A percentile compares a stretch with the other conserved stretches of the same genome.
These are phyloP conservation scores for Juncus effusus DNA, from an alignment of 176 grass and related monocot species.

Conservation along the genomic window DNA sequence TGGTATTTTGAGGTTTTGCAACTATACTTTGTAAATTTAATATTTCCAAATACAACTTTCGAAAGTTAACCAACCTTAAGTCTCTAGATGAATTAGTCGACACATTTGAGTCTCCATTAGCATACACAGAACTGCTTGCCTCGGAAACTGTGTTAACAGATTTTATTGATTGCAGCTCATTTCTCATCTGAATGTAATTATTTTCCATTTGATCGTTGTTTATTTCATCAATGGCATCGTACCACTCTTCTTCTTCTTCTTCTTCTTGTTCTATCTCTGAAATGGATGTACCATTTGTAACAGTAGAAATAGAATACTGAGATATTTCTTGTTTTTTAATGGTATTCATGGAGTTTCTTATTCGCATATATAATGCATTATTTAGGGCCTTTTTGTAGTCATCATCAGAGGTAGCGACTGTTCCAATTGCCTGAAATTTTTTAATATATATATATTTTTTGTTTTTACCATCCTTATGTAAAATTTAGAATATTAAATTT, in stretches of 20 bases:
- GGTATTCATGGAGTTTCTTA: conserved; percentile 43
- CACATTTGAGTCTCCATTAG: conserved; percentile 16
- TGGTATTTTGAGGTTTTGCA: no score
- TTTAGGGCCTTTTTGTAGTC: conserved; percentile 72
- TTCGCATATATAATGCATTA: conserved; percentile 58
- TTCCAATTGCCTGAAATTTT: conserved; percentile 65
- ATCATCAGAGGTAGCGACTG: conserved; percentile 60
- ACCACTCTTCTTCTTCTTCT: conserved; percentile 28
- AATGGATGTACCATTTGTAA: conserved; percentile 26
- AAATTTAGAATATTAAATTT: no score
- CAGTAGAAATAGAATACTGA: conserved; percentile 1
- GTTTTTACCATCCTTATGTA: background rate
- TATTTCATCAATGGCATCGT: conserved; percentile 20
- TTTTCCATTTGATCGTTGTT: background rate
- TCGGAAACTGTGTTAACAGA: conserved; percentile 30
- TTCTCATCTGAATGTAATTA: conserved; percentile 6
- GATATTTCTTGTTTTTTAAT: conserved; percentile 25
- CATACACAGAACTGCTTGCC: conserved; percentile 4
- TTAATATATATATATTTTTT: conserved; percentile 6
- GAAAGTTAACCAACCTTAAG: background rate
- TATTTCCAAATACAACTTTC: background rate
- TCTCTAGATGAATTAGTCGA: background rate
- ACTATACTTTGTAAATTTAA: no score
- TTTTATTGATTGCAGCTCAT: conserved; percentile 41
- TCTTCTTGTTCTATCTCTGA: conserved; percentile 71